Evolutionary conservation across 805 yeast genomes (phyloP).

Genomic region (Clavispora santaluciae): DNA sequence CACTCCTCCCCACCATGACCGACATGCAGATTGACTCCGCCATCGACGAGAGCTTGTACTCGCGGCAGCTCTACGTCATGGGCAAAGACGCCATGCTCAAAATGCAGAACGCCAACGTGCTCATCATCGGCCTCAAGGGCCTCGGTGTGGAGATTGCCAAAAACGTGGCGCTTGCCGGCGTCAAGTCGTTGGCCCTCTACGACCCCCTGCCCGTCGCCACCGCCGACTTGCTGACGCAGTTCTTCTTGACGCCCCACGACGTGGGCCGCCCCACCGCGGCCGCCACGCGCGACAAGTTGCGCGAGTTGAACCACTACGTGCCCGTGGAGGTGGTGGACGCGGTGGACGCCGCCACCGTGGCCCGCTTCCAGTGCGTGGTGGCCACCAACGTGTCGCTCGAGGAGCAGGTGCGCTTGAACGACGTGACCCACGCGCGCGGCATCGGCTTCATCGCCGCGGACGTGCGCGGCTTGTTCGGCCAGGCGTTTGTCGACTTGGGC

Average conservation of each 20-base stretch:
- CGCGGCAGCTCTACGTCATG: slow-evolving; percentile 92
- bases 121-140: slow-evolving; percentile 86
- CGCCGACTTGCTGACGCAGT: slow-evolving; percentile 82
- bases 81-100: slow-evolving; percentile 98
- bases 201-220: slow-evolving; percentile 70
- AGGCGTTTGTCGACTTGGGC: slow-evolving; percentile 88
- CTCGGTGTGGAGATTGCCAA: slow-evolving; percentile 95
- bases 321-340: slow-evolving; percentile 67
- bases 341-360: slow-evolving; percentile 49
- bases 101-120: slow-evolving; percentile 91
- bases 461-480: slow-evolving; percentile 83
- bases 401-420: slow-evolving; percentile 70
- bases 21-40: slow-evolving; percentile 40
- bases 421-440: slow-evolving; percentile 63
- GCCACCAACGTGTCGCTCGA: slow-evolving; percentile 71
- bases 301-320: slow-evolving; percentile 86
- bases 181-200: slow-evolving; percentile 78
- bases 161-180: slow-evolving; percentile 96
- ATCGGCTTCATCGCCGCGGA: slow-evolving; percentile 81
- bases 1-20: slow-evolving; percentile 10
- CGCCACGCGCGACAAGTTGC: slow-evolving; percentile 60
- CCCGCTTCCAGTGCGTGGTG: slow-evolving; percentile 73
- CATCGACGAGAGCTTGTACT: slow-evolving; percentile 91
- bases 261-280: slow-evolving; percentile 75
- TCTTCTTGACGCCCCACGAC: slow-evolving; percentile 67